Evolutionary conservation across 2,329 filamentous ascomycete genomes (phyloP).

Genomic region (Coniochaeta ligniaria): DNA sequence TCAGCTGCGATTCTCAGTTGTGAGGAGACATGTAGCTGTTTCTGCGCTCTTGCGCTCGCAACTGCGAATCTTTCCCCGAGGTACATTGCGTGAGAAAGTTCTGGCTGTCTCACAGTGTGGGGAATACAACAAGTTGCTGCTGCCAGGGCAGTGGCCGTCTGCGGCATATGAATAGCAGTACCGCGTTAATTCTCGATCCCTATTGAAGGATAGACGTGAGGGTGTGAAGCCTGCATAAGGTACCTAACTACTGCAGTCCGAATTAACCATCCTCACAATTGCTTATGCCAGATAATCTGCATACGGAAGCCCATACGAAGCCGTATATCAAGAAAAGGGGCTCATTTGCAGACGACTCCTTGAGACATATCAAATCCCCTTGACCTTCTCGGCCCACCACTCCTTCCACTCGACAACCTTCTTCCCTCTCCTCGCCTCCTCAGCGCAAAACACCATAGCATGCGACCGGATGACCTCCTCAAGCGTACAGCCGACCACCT

Average conservation of each 20-base stretch:
- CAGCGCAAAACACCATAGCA: conserved; percentile 88
- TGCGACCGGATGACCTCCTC: conserved; percentile 88
- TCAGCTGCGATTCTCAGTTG: background rate
- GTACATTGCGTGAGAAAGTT: background rate
- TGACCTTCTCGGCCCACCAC: conserved; percentile 64
- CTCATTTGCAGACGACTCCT: background rate
- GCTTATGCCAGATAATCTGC: background rate
- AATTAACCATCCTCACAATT: background rate
- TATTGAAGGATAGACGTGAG: background rate
- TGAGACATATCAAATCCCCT: conserved; percentile 5
- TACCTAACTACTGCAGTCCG: background rate
- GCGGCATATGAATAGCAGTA: background rate
- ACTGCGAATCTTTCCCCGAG: background rate
- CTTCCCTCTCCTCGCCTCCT: conserved; percentile 67
- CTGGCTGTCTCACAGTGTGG: too few species aligned
- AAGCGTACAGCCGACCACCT: conserved; percentile 72
- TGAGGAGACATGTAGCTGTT: background rate
- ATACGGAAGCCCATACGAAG: background rate
- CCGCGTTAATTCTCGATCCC: background rate
- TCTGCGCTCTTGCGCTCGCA: background rate
- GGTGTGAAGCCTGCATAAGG: background rate
- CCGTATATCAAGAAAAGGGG: background rate
- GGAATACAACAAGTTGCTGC: too few species aligned
- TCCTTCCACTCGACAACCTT: conserved; percentile 66
- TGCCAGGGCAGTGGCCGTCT: too few species aligned